Base-by-base conservation (phyloP, 2,329 filamentous ascomycete genomes). In the Botrytis pseudocinerea region DNA sequence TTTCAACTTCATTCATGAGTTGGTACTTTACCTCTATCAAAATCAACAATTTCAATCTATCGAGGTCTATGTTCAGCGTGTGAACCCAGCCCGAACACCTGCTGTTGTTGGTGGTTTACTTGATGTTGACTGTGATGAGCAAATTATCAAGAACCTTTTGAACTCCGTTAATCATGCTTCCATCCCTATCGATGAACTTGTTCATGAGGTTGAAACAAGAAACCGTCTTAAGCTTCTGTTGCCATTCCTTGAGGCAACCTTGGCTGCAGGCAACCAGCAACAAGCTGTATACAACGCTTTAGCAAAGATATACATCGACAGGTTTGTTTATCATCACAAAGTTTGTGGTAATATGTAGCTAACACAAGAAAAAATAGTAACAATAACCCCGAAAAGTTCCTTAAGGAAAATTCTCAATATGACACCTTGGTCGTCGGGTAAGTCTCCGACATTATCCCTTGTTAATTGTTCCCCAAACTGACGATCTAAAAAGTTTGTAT, bases 31-130 rank as follows among this genome's bases (percentile, higher is more conserved):
- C 84, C 89, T 99, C 14, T 99, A 99, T 86, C 96, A 98, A 87
- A 97, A 97, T 84, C 95, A 99, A 84, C 95, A 98, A 81, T 99
- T 98, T 88, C 94, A 97, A 85, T 97, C 96, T 1, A 99, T 99
- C 77, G 96, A 99, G 85, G 91, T 97, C 16, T 99, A 99, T 79
- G 96, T 99, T 42, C 96, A 99, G 86, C 92, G 94, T 62, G 95
- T 99, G 78, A 99, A 99, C 84, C 95, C 96, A 9, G 87, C 92
- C 25, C 88, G 96, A 78, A 96, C 97, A 9, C 96, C 96, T 8
- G 93, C 94, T 73, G 96, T 99, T 75, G 90, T 99, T 77, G 96
- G 96, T 78, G 96, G 95, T 51, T 86, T 99, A 46, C 87, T 99
- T 66, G 96, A 99, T 80, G 96, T 99, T 70, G 96, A 99, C 80